phyloP scores from a whole-genome alignment of 225 moss, liverwort and hornwort genomes.

The Climacium dendroides region DNA sequence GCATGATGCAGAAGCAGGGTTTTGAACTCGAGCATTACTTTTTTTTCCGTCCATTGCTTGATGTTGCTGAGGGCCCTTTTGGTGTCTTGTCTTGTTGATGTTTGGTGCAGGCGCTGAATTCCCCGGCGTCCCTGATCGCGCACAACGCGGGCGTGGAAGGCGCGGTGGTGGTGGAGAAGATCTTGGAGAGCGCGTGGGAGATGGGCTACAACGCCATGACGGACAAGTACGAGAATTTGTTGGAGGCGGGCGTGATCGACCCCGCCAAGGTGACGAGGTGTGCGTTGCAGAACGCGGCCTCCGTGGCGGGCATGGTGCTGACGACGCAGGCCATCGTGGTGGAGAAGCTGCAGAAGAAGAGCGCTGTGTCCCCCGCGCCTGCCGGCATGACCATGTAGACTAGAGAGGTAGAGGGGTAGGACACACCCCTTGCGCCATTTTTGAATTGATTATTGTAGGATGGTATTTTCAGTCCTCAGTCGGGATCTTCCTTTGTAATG shows the following conservation, averaged over 20 bases:
- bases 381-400: constrained; percentile 49
- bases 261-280: constrained; percentile 93
- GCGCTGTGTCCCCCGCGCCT: not conserved
- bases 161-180: constrained; percentile 92
- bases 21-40: accelerated
- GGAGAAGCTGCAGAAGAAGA: constrained; percentile 57
- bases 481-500: not conserved
- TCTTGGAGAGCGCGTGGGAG: constrained; percentile 73
- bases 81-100: not conserved
- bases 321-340: constrained; percentile 95
- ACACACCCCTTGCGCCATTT: not conserved
- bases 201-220: constrained; percentile 95
- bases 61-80: not conserved
- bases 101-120: constrained; percentile 49
- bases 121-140: constrained; percentile 75
- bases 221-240: constrained; percentile 72
- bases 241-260: constrained; percentile 88
- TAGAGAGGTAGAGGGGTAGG: not conserved
- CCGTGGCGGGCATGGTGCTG: constrained; percentile 95
- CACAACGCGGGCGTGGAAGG: constrained; percentile 90
- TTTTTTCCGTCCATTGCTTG: too few relatives aligned
- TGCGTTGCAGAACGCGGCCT: constrained; percentile 86
- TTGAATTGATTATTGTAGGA: not conserved
- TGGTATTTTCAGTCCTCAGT: not conserved
- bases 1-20: not conserved